Base-by-base conservation (phyloP, 2,329 filamentous ascomycete species). In the Paramyrothecium sp. region DNA sequence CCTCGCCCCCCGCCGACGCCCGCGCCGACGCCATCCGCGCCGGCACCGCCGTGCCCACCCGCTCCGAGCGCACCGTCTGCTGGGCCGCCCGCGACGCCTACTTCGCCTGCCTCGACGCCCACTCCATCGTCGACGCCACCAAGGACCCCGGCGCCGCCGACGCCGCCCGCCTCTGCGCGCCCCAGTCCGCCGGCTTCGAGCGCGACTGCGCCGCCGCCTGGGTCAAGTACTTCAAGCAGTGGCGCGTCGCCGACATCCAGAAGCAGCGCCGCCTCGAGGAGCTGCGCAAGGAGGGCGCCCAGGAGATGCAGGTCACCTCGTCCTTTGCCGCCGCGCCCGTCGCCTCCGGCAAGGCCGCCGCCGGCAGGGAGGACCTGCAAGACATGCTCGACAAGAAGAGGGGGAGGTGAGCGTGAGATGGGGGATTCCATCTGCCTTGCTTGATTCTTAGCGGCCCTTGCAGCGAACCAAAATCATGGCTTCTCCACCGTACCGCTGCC, bases 151-250 rank as follows among this genome's bases (percentile, higher is more conserved):
- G 67, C 7, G 75, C 75, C 34, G 71, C 73, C 52, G 64, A 61
- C 7, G 69, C 73, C 2, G 67, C 66, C 7, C 71, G 68, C 55
- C 71, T 73, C 41, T 83, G 81, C 60, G 70, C 72, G 22, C 57
- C 61, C 47, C 70, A 81, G 71, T 68, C 69, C 22, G 69, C 66
- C 30, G 83, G 80, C 57, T 96, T 98, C 68, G 92, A 96, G 76
- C 82, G 83, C 65, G 90, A 94, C 71, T 99, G 95, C 74, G 92
- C 92, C 19, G 83, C 81, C 58, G 93, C 92, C 71, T 99, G 95
- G 95, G 95, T 97, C 60, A 92, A 92, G 76, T 98, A 99, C 75
- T 99, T 99, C 78, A 97, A 98, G 81, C 93, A 97, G 75, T 90
- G 92, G 77, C 84, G 95, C 67, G 91, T 98, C 38, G 94, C 96